phyloP scores from a whole-genome alignment of 345 rosid genomes.

The Populus davidiana region DNA sequence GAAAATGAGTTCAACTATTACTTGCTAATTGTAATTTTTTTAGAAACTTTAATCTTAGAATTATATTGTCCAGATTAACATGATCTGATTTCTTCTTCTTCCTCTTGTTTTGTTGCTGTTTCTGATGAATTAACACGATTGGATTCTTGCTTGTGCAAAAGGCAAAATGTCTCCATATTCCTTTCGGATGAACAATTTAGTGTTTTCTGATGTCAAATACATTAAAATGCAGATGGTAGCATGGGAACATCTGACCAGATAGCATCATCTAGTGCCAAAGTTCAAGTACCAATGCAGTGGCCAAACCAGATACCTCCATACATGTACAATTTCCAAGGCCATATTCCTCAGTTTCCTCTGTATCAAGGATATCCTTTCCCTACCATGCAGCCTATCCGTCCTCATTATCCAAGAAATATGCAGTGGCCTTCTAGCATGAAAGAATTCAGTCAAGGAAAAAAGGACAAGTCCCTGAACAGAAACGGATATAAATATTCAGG shows the following conservation, averaged over 20 bases:
- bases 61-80: neutral
- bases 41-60: neutral
- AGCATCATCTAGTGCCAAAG: constrained; percentile 32
- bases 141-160: neutral
- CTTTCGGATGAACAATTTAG: neutral
- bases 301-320: constrained; percentile 65
- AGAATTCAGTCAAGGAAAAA: constrained; percentile 26
- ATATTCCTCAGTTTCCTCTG: constrained; percentile 46
- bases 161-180: neutral
- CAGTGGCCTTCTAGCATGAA: constrained; percentile 39
- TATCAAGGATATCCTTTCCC: constrained; percentile 76
- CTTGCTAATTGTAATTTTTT: no score
- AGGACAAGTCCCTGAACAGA: constrained; percentile 37
- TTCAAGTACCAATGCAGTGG: constrained; percentile 62
- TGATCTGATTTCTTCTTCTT: neutral
- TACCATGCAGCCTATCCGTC: constrained; percentile 47
- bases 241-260: constrained; percentile 30
- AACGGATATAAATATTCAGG: constrained; percentile 43
- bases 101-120: neutral
- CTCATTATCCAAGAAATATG: constrained; percentile 46
- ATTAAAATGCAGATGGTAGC: constrained; percentile 45
- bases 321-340: constrained; percentile 51
- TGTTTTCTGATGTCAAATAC: constrained; percentile 10
- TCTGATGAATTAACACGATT: neutral
- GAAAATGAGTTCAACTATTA: neutral